Evolutionary conservation across 2,329 filamentous ascomycete genomes (phyloP), one percentile per base, ranked within the genome.

Genomic region (Nemania sp.): DNA sequence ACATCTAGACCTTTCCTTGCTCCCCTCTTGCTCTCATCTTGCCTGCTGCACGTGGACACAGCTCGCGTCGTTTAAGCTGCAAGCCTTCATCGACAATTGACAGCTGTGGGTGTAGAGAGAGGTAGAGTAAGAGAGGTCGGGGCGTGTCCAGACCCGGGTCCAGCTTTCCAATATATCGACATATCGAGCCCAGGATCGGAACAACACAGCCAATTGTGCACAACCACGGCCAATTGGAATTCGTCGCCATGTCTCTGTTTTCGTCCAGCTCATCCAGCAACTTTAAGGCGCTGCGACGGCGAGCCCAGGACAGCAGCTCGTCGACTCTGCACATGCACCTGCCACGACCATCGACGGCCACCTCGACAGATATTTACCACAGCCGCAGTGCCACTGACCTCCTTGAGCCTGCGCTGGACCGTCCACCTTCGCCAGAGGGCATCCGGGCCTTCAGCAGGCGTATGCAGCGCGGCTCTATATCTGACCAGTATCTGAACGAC

Each of bases 381-480:
- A 45, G 44, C 20, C 42, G 61, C 30, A 40, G 48, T 51, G 50
- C 74, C 42, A 64, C 72, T 54, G 77, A 80, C 53, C 73, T 81
- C 49, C 69, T 86, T 52, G 81, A 79, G 54, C 81, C 83, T 43
- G 77, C 83, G 56, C 70, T 86, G 51, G 81, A 86, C 61, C 80
- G 80, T 15, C 82, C 83, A 34, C 82, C 83, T 0, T 86, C 83
- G 28, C 81, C 83, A 23, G 79, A 82, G 63, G 77, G 77, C 57
- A 77, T 84, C 61, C 79, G 82, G 60, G 80, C 80, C 53, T 73
- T 84, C 47, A 83, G 75, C 67, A 60, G 61, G 50, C 60, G 84
- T 69, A 78, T 83, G 76, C 83, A 78, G 68, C 75, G 77, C 64
- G 74, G 76, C 20, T 80, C 81, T 20, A 72, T 75, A 49, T 68